phyloP scores from a whole-genome alignment of 768 basidiomycete species.

The Rhizopogon roseolus region DNA sequence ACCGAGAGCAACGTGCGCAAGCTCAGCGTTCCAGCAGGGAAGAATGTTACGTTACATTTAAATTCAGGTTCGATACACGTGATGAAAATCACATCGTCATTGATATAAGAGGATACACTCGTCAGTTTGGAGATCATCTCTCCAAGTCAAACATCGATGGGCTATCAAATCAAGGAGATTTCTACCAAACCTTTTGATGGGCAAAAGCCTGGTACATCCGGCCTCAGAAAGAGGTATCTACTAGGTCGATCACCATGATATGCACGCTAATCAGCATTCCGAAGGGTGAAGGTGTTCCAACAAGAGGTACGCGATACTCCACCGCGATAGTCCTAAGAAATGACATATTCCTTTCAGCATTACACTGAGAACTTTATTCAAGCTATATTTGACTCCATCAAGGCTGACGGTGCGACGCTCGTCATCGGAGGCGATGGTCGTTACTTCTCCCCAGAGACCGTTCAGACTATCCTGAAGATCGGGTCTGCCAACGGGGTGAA shows the following conservation, averaged over 20 bases:
- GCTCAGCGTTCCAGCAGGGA: not conserved
- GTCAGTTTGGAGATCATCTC: not conserved
- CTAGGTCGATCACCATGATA: slow-evolving; percentile 7
- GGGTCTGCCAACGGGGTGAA: slow-evolving; percentile 90
- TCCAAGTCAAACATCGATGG: slow-evolving; percentile 28
- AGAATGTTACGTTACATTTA: not conserved
- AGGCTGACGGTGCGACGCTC: slow-evolving; percentile 72
- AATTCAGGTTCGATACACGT: slow-evolving; percentile 3
- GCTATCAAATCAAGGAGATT: slow-evolving; percentile 56
- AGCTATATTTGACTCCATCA: slow-evolving; percentile 88
- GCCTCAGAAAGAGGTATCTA: slow-evolving; percentile 84
- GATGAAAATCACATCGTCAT: slow-evolving; percentile 2
- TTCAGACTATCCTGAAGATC: slow-evolving; percentile 91
- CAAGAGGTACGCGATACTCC: slow-evolving; percentile 60
- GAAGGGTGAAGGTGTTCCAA: slow-evolving; percentile 96
- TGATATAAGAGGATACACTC: slow-evolving; percentile 12
- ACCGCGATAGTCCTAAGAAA: slow-evolving; percentile 8
- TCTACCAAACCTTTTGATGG: slow-evolving; percentile 85
- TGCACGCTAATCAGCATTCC: slow-evolving; percentile 15
- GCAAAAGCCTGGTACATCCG: slow-evolving; percentile 97
- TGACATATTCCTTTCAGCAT: slow-evolving; percentile 48
- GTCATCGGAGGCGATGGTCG: slow-evolving; percentile 98
- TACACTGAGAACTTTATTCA: slow-evolving; percentile 99
- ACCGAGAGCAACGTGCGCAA: not conserved
- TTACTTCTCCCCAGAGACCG: slow-evolving; percentile 79